Percentiles rank a stretch among this genome's conserved stretches.
These are phyloP conservation scores for Psophocarpus tetragonolobus DNA, from an alignment of 306 rosid species.

Conservation along the genomic window DNA sequence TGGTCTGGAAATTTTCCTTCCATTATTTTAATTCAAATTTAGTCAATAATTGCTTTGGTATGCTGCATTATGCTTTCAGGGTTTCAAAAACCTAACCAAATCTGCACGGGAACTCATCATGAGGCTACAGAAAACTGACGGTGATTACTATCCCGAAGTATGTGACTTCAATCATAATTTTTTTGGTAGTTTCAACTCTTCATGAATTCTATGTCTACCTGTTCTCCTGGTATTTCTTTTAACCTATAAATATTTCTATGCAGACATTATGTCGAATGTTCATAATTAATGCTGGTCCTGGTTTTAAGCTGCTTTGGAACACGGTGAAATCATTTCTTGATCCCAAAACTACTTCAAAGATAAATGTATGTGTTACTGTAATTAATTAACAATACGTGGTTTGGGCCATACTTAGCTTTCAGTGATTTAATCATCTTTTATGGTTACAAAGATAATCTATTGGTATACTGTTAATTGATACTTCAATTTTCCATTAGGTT, in stretches of 20 bases:
- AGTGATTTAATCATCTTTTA: constrained; percentile 13
- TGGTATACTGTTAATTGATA: constrained; percentile 22
- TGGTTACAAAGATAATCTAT: not conserved
- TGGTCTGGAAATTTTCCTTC: constrained; percentile 18
- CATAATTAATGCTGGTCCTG: constrained; percentile 92
- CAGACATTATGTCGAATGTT: constrained; percentile 86
- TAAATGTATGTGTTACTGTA: constrained; percentile 65
- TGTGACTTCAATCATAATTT: not conserved
- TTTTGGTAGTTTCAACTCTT: constrained; percentile 25
- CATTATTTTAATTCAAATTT: constrained; percentile 8
- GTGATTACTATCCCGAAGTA: constrained; percentile 96
- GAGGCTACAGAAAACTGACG: constrained; percentile 83
- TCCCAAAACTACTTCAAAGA: constrained; percentile 84
- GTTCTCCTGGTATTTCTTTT: constrained; percentile 20
- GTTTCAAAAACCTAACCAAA: constrained; percentile 78
- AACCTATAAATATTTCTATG: constrained; percentile 37
- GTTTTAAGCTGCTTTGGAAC: constrained; percentile 89
- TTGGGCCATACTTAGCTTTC: too few relatives aligned
- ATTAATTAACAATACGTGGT: too few relatives aligned
- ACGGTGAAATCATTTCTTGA: constrained; percentile 84
- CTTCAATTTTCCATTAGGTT: constrained; percentile 59
- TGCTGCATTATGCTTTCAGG: constrained; percentile 50
- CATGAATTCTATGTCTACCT: constrained; percentile 27
- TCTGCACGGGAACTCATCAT: constrained; percentile 76
- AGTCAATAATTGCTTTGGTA: not conserved